Evolutionary conservation across 305 asterid species (phyloP).

Genomic region (Rubia tinctorum): DNA sequence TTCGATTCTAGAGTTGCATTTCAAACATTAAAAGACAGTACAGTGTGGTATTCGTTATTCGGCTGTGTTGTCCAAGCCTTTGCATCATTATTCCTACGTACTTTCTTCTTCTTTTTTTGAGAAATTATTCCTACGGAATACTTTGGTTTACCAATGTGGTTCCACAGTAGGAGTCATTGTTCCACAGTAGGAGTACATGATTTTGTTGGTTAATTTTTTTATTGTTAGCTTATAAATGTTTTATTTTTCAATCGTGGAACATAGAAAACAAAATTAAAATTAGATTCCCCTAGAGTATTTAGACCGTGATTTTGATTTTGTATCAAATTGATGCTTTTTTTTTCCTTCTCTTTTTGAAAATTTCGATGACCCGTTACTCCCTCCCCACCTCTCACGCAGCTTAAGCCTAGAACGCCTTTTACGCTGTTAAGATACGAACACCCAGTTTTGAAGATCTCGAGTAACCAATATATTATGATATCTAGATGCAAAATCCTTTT

Average conservation of each 20-base stretch:
- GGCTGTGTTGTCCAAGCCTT: not conserved
- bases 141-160: not conserved
- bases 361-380: not conserved
- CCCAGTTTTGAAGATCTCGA: constrained; percentile 19
- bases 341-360: not conserved
- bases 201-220: not conserved
- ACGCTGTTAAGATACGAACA: not conserved
- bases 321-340: not conserved
- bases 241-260: not conserved
- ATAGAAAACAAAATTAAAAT: no score
- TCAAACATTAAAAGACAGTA: not conserved
- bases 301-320: not conserved
- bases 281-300: no score
- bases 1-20: not conserved
- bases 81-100: not conserved
- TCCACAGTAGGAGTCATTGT: not conserved
- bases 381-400: not conserved
- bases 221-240: not conserved
- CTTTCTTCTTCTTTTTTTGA: no score
- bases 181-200: not conserved
- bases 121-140: no score
- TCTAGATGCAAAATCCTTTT: not conserved
- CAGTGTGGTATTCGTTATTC: not conserved
- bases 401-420: not conserved
- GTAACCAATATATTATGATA: not conserved